Evolutionary conservation across 2,329 filamentous ascomycete genomes (phyloP), one percentile per base, ranked within the genome.

Genomic region (Botrytis fragariae): DNA sequence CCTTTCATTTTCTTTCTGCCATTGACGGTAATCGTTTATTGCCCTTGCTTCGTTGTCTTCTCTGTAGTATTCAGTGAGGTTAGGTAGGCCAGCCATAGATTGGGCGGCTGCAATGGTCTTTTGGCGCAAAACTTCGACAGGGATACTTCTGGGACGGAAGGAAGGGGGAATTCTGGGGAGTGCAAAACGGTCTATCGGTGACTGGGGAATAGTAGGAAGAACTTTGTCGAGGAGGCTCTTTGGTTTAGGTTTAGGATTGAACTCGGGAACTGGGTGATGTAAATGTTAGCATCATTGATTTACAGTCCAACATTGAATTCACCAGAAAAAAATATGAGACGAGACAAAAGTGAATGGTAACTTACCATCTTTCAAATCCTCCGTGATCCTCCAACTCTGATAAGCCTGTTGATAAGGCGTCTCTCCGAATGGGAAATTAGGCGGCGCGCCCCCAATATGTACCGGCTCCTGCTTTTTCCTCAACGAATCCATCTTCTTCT

Each of bases 361-460:
- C 75, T 39, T 62, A 79, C 79, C 77, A 77, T 78, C 75, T 67
- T 74, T 75, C 44, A 80, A 69, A 51, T 80, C 79, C 29, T 75
- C 57, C 54, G 76, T 69, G 74, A 80, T 79, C 45, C 74, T 63
- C 42, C 69, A 78, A 71, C 75, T 78, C 44, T 75, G 68, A 62
- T 71, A 79, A 5, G 74, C 74, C 54, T 75, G 71, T 61, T 80
- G 77, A 71, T 75, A 79, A 39, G 77, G 75, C 9, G 79, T 79
- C 70, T 80, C 79, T 35, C 79, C 79, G 61, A 80, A 79, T 37
- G 78, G 78, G 61, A 78, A 79, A 32, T 73, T 42, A 14, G 65
- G 72, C 16, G 29, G 42, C 9, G 32, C 63, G 29, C 64, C 70
- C 20, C 39, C 54, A 7, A 76, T 75, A 61, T 78, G 74, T 63